Conservation (phyloP, 164 flowering plant species). For the Umbellularia californica region DNA sequence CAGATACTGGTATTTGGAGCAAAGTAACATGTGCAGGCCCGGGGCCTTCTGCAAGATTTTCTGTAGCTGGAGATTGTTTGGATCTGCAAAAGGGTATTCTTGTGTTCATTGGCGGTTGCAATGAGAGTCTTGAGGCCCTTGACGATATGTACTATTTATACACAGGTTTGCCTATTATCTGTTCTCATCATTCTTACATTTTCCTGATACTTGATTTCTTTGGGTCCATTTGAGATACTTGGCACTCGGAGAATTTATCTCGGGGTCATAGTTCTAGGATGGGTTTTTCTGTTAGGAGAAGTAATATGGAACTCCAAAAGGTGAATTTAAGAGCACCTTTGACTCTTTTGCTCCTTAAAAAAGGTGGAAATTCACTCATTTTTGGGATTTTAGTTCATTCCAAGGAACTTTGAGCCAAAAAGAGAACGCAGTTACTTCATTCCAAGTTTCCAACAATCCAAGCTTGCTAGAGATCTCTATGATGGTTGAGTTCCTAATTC, state of each 20-base stretch:
- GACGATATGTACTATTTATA: conserved; percentile 85
- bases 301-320: neutral
- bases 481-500: neutral
- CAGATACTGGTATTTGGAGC: conserved; percentile 80
- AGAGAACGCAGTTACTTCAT: neutral
- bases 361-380: neutral
- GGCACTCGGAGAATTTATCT: neutral
- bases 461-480: neutral
- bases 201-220: neutral
- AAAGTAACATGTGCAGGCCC: conserved; percentile 52
- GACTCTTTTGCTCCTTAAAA: neutral
- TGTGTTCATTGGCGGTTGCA: conserved; percentile 88
- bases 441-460: neutral
- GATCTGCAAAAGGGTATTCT: conserved; percentile 59
- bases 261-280: neutral
- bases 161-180: conserved; percentile 59
- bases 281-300: neutral
- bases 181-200: neutral
- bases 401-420: neutral
- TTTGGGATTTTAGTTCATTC: neutral
- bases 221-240: neutral
- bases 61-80: conserved; percentile 85
- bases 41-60: conserved; percentile 92
- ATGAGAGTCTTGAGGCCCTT: conserved; percentile 78
- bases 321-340: neutral